These are phyloP conservation scores for Carex littledalei DNA, from an alignment of 176 grass and related monocot species.

Conservation along the genomic window DNA sequence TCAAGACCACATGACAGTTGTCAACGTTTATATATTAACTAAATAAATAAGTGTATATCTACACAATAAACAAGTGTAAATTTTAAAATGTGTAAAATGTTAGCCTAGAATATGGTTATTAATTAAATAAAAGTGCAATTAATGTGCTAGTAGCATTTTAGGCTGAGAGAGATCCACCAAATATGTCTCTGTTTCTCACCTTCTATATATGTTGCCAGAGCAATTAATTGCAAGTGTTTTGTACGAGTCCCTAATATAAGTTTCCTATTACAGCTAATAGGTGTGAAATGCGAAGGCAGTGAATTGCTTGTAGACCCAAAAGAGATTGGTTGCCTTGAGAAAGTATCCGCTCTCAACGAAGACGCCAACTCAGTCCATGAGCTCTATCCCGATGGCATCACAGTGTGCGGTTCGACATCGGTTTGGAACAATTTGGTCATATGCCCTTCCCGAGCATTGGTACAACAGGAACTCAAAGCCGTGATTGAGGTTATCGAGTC, in stretches of 20 bases:
- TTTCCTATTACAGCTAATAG: slow-evolving; percentile 51
- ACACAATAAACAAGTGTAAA: too few relatives aligned
- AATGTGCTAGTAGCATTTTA: not conserved
- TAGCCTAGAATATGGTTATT: not conserved
- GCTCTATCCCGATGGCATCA: slow-evolving; percentile 54
- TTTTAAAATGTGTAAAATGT: too few relatives aligned
- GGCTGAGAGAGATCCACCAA: not conserved
- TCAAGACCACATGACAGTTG: too few relatives aligned
- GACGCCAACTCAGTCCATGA: slow-evolving; percentile 63
- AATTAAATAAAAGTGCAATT: not conserved
- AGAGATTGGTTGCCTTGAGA: slow-evolving; percentile 61
- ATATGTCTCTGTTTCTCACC: not conserved
- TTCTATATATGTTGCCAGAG: not conserved
- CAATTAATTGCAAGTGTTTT: not conserved
- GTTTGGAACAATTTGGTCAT: slow-evolving; percentile 61
- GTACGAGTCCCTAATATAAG: not conserved
- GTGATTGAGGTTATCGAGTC: slow-evolving; percentile 58
- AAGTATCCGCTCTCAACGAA: slow-evolving; percentile 54
- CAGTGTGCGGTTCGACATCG: slow-evolving; percentile 33
- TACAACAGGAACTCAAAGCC: slow-evolving; percentile 60
- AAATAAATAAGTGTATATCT: too few relatives aligned
- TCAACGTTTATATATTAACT: too few relatives aligned
- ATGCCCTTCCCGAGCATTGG: slow-evolving; percentile 35
- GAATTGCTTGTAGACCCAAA: slow-evolving; percentile 62
- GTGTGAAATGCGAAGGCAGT: slow-evolving; percentile 57